These are phyloP conservation scores for Aspergillus luchuensis DNA, from an alignment of 2,329 filamentous ascomycete species.

Conservation along the genomic window DNA sequence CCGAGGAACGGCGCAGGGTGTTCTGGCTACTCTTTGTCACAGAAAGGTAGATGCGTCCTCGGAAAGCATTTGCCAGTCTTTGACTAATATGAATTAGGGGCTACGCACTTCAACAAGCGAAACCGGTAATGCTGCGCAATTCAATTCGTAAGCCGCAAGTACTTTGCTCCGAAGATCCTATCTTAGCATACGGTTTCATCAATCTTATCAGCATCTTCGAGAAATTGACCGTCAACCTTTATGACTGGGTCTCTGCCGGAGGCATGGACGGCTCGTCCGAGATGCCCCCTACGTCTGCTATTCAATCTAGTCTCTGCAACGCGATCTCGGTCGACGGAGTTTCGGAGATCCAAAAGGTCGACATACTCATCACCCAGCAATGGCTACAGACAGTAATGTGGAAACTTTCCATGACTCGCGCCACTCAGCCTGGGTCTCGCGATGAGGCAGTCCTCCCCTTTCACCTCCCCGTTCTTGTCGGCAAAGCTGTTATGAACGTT, in stretches of 20 bases:
- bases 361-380: conserved; percentile 69
- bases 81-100: conserved; percentile 49
- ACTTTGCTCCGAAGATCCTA: conserved; percentile 58
- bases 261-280: conserved; percentile 34
- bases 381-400: conserved; percentile 73
- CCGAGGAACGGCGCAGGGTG: conserved; percentile 64
- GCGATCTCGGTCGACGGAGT: conserved; percentile 57
- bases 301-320: conserved; percentile 56
- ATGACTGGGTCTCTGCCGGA: conserved; percentile 43
- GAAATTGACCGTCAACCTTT: conserved; percentile 40
- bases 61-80: background rate
- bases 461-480: conserved; percentile 64
- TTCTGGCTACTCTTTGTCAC: conserved; percentile 74
- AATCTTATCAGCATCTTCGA: conserved; percentile 45
- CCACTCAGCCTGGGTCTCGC: conserved; percentile 60
- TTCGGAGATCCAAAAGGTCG: conserved; percentile 68
- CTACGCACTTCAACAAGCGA: conserved; percentile 70
- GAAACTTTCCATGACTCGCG: conserved; percentile 69
- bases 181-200: conserved; percentile 44
- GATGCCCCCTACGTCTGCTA: conserved; percentile 39
- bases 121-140: conserved; percentile 69
- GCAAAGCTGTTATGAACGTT: conserved; percentile 65
- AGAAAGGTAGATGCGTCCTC: conserved; percentile 58
- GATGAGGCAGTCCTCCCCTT: conserved; percentile 63
- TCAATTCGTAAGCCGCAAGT: conserved; percentile 66